Conservation (phyloP, 176 grass and related monocot genomes). For the Chloris gayana region DNA sequence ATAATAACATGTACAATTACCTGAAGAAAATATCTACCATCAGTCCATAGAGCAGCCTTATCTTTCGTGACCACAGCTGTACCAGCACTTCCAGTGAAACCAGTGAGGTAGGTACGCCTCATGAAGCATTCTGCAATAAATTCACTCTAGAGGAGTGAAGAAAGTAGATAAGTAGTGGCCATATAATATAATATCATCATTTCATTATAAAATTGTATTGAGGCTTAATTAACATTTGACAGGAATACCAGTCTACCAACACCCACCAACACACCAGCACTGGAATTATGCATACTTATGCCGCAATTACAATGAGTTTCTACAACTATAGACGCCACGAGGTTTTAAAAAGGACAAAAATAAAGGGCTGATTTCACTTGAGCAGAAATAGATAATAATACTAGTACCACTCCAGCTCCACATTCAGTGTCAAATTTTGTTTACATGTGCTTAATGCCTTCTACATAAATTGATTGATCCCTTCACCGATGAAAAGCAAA, state of each 20-base stretch:
- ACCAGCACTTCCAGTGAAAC: conserved; percentile 96
- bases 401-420: background rate
- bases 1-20: conserved; percentile 38
- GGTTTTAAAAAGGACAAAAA: background rate
- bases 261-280: background rate
- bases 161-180: background rate
- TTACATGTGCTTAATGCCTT: background rate
- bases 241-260: background rate
- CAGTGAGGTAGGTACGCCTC: conserved; percentile 78
- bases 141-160: conserved; percentile 65
- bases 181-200: background rate
- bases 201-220: background rate
- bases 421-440: background rate
- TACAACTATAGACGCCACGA: background rate
- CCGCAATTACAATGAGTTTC: background rate
- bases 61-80: conserved; percentile 94
- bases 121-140: conserved; percentile 92
- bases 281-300: background rate
- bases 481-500: background rate
- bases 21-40: conserved; percentile 98
- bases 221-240: background rate
- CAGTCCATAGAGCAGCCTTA: conserved; percentile 92
- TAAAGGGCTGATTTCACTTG: background rate
- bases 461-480: background rate
- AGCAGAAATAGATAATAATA: background rate